Evolutionary conservation across 768 basidiomycete genomes (phyloP).

Genomic region (Amylocystis lapponica): DNA sequence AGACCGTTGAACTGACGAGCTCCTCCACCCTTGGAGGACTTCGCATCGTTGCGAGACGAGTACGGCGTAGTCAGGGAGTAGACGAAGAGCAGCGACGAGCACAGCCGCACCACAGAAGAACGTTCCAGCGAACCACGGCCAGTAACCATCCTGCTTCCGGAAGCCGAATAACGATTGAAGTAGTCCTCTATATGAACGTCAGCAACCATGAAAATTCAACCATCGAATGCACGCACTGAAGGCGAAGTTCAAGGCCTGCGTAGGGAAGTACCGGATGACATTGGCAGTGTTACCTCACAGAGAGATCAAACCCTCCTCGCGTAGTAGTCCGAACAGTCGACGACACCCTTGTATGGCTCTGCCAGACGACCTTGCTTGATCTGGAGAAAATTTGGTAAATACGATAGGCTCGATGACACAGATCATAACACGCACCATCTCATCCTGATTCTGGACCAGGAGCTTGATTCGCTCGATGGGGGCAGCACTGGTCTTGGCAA

Average conservation of each 20-base stretch:
- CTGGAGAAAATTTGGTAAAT: slow-evolving; percentile 33
- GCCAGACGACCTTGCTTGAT: slow-evolving; percentile 99
- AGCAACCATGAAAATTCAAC: slow-evolving; percentile 4
- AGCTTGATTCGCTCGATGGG: slow-evolving; percentile 99
- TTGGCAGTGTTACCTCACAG: slow-evolving; percentile 99
- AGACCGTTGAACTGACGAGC: slow-evolving; percentile 98
- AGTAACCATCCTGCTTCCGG: slow-evolving; percentile 97
- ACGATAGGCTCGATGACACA: background rate
- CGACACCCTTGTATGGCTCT: slow-evolving; percentile 93
- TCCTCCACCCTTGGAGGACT: slow-evolving; percentile 89
- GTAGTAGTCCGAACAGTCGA: slow-evolving; percentile 89
- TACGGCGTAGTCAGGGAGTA: slow-evolving; percentile 99
- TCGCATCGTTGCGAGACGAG: slow-evolving; percentile 95
- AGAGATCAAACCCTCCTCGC: slow-evolving; percentile 90
- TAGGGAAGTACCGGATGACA: slow-evolving; percentile 99
- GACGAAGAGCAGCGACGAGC: slow-evolving; percentile 98
- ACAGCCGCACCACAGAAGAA: slow-evolving; percentile 97
- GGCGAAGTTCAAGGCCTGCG: slow-evolving; percentile 99
- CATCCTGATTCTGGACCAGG: slow-evolving; percentile 98
- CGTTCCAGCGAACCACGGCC: slow-evolving; percentile 98
- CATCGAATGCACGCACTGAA: slow-evolving; percentile 68
- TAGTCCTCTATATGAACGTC: slow-evolving; percentile 71
- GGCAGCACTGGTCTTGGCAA: slow-evolving; percentile 98
- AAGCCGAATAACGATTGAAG: slow-evolving; percentile 99
- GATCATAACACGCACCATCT: slow-evolving; percentile 70